Evolutionary conservation across 371 early-diverging fungal genomes (phyloP).

Genomic region (Caulochytrium protostelioides): DNA sequence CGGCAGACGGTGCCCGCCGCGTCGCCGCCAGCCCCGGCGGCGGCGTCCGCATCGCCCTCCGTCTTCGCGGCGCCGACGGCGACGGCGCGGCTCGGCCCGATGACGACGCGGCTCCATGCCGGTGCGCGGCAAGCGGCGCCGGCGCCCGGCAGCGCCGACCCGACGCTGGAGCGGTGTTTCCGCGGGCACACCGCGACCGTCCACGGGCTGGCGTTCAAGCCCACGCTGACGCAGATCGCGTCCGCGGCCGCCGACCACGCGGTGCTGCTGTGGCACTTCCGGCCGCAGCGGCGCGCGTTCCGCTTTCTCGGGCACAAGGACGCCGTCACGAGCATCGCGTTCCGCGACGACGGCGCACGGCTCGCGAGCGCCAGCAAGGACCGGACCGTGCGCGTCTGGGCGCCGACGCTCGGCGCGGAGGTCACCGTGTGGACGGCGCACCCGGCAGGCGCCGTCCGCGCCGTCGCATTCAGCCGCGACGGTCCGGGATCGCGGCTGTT

Average conservation of each 20-base stretch:
- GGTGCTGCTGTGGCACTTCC: constrained; percentile 34
- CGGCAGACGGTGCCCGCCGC: background rate
- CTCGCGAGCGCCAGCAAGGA: constrained; percentile 24
- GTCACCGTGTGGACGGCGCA: constrained; percentile 31
- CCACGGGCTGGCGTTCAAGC: constrained; percentile 23
- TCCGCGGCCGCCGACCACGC: constrained; percentile 21
- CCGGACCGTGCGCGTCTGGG: constrained; percentile 28
- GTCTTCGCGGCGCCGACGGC: background rate
- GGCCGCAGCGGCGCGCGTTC: constrained; percentile 25
- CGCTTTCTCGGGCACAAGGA: constrained; percentile 31
- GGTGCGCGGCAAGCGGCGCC: background rate
- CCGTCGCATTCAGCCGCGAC: constrained; percentile 25
- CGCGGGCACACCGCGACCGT: constrained; percentile 29
- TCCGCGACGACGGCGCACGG: constrained; percentile 13
- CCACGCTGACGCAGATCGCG: constrained; percentile 27
- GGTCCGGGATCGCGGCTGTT: constrained; percentile 17
- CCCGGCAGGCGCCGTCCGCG: constrained; percentile 27
- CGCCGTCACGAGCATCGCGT: too few relatives aligned
- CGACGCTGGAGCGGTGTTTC: constrained; percentile 30
- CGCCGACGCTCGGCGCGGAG: constrained; percentile 25
- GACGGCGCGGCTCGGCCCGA: too few relatives aligned
- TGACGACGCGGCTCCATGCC: too few relatives aligned
- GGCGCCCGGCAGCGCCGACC: constrained; percentile 11
- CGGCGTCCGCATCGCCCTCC: constrained; percentile 2
- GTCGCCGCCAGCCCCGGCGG: background rate